Evolutionary conservation across 495 filamentous ascomycete genomes (phyloP).

Genomic region (Achaetomiella virescens): DNA sequence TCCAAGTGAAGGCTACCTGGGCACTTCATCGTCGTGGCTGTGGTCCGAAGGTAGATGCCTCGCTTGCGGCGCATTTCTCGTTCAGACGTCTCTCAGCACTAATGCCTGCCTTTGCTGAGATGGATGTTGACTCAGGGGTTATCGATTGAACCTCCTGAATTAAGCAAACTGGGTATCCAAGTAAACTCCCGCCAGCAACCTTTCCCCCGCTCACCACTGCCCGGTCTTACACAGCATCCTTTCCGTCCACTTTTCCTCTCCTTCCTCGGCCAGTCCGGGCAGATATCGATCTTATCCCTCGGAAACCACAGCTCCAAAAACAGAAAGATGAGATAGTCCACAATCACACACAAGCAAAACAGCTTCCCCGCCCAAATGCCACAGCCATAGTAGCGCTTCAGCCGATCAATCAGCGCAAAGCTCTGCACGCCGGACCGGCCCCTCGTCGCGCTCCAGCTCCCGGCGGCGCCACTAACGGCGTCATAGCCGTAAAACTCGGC

Average conservation of each 20-base stretch:
- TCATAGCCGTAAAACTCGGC: constrained; percentile 83
- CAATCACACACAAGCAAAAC: constrained; percentile 88
- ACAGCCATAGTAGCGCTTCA: constrained; percentile 97
- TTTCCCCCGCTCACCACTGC: background rate
- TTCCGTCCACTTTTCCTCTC: constrained; percentile 13
- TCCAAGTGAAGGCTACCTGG: too few relatives aligned
- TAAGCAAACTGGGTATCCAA: background rate
- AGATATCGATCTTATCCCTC: constrained; percentile 76
- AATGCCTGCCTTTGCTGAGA: too few relatives aligned
- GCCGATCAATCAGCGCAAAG: constrained; percentile 85
- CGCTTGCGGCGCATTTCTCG: too few relatives aligned
- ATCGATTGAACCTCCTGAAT: background rate
- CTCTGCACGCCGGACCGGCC: constrained; percentile 70
- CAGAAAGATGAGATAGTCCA: constrained; percentile 85
- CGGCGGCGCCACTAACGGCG: constrained; percentile 45
- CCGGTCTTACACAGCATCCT: background rate
- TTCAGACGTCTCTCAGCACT: too few relatives aligned
- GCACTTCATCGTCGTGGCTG: too few relatives aligned
- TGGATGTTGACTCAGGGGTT: too few relatives aligned
- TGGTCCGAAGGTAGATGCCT: too few relatives aligned
- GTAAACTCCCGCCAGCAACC: background rate
- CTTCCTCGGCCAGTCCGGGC: constrained; percentile 87
- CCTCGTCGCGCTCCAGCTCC: constrained; percentile 64
- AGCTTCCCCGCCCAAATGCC: constrained; percentile 99
- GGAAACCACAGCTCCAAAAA: constrained; percentile 84